phyloP scores from a whole-genome alignment of 2,329 filamentous ascomycete genomes.

The Cadophora luteo-olivacea region DNA sequence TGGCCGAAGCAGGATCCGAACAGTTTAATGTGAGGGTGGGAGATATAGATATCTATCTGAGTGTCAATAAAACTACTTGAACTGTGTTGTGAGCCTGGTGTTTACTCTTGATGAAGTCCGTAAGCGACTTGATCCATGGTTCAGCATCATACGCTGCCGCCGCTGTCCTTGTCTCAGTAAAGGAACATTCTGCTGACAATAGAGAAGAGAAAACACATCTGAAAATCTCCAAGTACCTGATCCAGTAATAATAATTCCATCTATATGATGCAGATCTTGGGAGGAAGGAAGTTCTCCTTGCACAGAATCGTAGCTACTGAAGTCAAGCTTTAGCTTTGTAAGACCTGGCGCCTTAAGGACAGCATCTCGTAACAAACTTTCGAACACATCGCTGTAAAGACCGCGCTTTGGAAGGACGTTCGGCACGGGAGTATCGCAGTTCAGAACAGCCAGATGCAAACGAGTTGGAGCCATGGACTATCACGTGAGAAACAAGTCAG shows the following conservation, averaged over 20 bases:
- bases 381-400: constrained; percentile 33
- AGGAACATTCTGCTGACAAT: neutral
- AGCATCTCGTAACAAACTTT: constrained; percentile 25
- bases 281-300: constrained; percentile 46
- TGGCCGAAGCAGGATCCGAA: constrained; percentile 54
- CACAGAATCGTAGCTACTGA: constrained; percentile 47
- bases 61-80: constrained; percentile 1
- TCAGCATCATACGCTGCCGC: constrained; percentile 31
- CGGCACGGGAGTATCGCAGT: constrained; percentile 35
- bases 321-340: constrained; percentile 31
- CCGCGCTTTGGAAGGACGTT: constrained; percentile 27
- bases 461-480: constrained; percentile 23
- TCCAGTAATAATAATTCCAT: constrained; percentile 50
- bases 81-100: neutral
- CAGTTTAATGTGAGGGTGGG: constrained; percentile 45
- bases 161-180: constrained; percentile 18
- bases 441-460: constrained; percentile 31
- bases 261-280: constrained; percentile 39
- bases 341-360: constrained; percentile 11
- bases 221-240: constrained; percentile 37
- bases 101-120: constrained; percentile 11
- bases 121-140: constrained; percentile 27
- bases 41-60: constrained; percentile 39
- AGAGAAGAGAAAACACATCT: neutral
- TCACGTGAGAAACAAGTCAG: constrained; percentile 8